Conservation (phyloP, 78 protist species). For the Planoprotostelium fungivorum region DNA sequence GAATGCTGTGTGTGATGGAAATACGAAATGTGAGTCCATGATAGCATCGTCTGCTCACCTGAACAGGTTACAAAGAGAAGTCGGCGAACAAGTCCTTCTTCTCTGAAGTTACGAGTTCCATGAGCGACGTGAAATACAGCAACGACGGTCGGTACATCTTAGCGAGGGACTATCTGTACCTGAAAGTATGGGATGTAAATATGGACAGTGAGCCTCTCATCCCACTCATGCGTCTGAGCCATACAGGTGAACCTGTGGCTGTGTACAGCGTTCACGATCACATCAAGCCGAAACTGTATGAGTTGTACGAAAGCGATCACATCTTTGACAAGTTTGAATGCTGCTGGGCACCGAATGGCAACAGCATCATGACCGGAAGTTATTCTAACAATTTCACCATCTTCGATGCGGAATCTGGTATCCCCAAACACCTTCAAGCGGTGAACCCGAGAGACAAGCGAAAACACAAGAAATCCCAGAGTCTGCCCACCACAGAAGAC, state of each 20-base stretch:
- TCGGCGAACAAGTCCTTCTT: slow-evolving; percentile 82
- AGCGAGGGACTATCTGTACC: slow-evolving; percentile 90
- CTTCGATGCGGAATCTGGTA: slow-evolving; percentile 52
- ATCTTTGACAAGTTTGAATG: slow-evolving; percentile 95
- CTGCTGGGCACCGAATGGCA: slow-evolving; percentile 66
- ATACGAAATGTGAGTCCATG: slow-evolving; percentile 58
- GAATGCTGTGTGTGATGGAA: slow-evolving; percentile 79
- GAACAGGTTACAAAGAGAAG: slow-evolving; percentile 39
- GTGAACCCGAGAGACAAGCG: background rate
- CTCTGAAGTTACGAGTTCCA: slow-evolving; percentile 84
- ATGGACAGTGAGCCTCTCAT: slow-evolving; percentile 46
- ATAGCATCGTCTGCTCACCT: slow-evolving; percentile 17
- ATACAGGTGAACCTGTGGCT: slow-evolving; percentile 57
- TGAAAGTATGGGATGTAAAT: slow-evolving; percentile 73
- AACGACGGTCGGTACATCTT: slow-evolving; percentile 86
- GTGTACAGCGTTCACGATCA: slow-evolving; percentile 86
- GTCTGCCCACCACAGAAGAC: background rate
- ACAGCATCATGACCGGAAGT: slow-evolving; percentile 83
- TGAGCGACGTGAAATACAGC: slow-evolving; percentile 85
- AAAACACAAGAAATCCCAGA: background rate
- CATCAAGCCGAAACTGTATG: slow-evolving; percentile 73
- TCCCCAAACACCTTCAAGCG: background rate
- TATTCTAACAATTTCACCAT: slow-evolving; percentile 86
- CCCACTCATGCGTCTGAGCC: slow-evolving; percentile 12
- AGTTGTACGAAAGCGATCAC: slow-evolving; percentile 92